A percentile compares a stretch with the other conserved stretches of the same genome.
phyloP scores from a whole-genome alignment of 2,329 filamentous ascomycete genomes.

The Stylonectria norvegica region DNA sequence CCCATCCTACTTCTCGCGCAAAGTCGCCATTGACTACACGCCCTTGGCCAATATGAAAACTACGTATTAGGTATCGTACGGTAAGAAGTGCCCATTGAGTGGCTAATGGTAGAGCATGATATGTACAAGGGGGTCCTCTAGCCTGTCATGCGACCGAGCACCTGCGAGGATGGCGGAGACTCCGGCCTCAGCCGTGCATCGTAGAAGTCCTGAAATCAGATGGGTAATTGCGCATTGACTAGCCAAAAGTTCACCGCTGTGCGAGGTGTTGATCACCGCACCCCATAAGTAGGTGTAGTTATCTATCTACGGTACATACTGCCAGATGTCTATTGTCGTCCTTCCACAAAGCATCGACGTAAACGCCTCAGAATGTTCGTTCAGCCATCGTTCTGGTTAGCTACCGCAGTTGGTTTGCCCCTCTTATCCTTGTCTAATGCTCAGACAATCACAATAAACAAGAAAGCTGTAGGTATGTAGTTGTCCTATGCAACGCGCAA shows the following conservation, averaged over 20 bases:
- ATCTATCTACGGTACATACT: slow-evolving; percentile 2
- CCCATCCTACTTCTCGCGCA: too few species aligned
- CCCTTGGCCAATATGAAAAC: too few species aligned
- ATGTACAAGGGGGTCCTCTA: not conserved
- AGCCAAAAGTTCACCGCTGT: too few species aligned
- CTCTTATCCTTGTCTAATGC: slow-evolving; percentile 11
- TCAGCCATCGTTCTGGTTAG: slow-evolving; percentile 6
- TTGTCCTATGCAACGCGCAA: not conserved
- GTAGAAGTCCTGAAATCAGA: too few species aligned
- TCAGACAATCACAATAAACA: slow-evolving; percentile 22
- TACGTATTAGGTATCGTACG: too few species aligned
- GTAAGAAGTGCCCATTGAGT: too few species aligned
- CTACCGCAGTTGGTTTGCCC: slow-evolving; percentile 5
- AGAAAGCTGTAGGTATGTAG: slow-evolving; percentile 18
- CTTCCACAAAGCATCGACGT: slow-evolving; percentile 1
- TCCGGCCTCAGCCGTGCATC: not conserved
- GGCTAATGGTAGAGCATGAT: too few species aligned
- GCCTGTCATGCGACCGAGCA: not conserved
- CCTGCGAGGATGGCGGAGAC: not conserved
- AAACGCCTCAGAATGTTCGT: slow-evolving; percentile 8
- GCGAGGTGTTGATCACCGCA: too few species aligned
- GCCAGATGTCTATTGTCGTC: slow-evolving; percentile 1
- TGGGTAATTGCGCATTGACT: not conserved
- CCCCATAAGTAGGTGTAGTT: slow-evolving; percentile 4
- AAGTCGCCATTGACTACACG: too few species aligned